These are phyloP conservation scores for Dioscorea dumetorum DNA, from an alignment of 106 monocot genomes.

Conservation along the genomic window DNA sequence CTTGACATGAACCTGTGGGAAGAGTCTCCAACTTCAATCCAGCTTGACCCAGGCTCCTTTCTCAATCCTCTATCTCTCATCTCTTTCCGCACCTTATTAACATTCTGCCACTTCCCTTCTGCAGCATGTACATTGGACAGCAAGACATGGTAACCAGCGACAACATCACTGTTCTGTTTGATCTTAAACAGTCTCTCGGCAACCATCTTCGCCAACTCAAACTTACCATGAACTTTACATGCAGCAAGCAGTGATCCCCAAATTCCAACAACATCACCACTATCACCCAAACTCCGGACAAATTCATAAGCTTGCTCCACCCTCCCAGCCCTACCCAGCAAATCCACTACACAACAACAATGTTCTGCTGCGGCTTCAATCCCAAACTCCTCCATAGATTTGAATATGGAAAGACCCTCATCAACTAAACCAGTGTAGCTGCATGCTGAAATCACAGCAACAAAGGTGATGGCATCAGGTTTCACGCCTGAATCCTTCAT, in stretches of 20 bases:
- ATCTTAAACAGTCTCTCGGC: slow-evolving; percentile 55
- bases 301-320: slow-evolving; percentile 86
- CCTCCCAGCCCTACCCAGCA: slow-evolving; percentile 84
- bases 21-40: slow-evolving; percentile 50
- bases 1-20: slow-evolving; percentile 52
- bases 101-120: slow-evolving; percentile 63
- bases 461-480: slow-evolving; percentile 71
- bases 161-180: slow-evolving; percentile 23
- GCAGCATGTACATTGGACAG: slow-evolving; percentile 75
- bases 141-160: slow-evolving; percentile 67
- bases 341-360: slow-evolving; percentile 79
- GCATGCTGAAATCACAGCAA: slow-evolving; percentile 78
- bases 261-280: slow-evolving; percentile 38
- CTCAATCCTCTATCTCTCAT: slow-evolving; percentile 68
- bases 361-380: slow-evolving; percentile 57
- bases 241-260: slow-evolving; percentile 91
- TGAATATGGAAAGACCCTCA: slow-evolving; percentile 61
- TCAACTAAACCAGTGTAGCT: slow-evolving; percentile 78
- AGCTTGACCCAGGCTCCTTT: slow-evolving; percentile 75
- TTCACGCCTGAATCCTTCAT: slow-evolving; percentile 50
- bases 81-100: slow-evolving; percentile 55
- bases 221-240: slow-evolving; percentile 62
- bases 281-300: slow-evolving; percentile 41
- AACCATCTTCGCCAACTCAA: slow-evolving; percentile 57
- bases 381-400: slow-evolving; percentile 58